Base-by-base conservation (phyloP, 1,284 basidiomycete species). In the Cryptococcus amylolentus region DNA sequence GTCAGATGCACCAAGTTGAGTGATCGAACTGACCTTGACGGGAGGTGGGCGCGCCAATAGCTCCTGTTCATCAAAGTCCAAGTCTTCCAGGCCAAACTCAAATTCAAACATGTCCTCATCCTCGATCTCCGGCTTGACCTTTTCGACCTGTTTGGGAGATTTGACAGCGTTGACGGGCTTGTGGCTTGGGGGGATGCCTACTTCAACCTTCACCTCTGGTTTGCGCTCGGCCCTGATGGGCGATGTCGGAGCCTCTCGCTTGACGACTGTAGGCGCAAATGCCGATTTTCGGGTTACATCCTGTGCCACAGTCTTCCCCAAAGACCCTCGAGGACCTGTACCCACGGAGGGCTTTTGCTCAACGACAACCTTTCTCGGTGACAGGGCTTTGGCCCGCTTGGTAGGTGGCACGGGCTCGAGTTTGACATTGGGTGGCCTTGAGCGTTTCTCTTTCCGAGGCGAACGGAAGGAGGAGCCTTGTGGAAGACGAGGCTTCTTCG, bases 21-120 rank as follows among this genome's bases (percentile, higher is more conserved):
- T 41, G 23, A 20, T 14, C 27, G 18, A 28, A n/a, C 59, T 56
- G 41, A 67, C 64, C 13, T 39, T 9, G 49, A 40, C 16, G 54
- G 51, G 9, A 49, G 46, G 20, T 53, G 55, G 12, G 18, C 16
- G 18, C 7, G 49, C 40, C 2, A 68, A 42, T 1, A 65, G 47
- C 16, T 69, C 62, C n/a, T 68, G 66, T 18, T 73, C 72, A 9
- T 23, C 20, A 71, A 57, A 42, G 53, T 60, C 13, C 68, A 64
- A 1, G 71, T 70, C 73, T 2, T 60, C 61, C 12, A 75, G 47
- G 46, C 73, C 72, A 58, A 71, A 68, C 40, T 72, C 70, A 20
- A 67, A 67, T 31, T 66, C 62, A 51, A 69, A 72, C n/a, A 66
- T 27, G 40, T 67, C 65, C 26, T 69, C 66, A 41, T 63, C 62